These are phyloP conservation scores for Polytrichum commune DNA, from an alignment of 225 moss, liverwort and hornwort species.

Conservation along the genomic window DNA sequence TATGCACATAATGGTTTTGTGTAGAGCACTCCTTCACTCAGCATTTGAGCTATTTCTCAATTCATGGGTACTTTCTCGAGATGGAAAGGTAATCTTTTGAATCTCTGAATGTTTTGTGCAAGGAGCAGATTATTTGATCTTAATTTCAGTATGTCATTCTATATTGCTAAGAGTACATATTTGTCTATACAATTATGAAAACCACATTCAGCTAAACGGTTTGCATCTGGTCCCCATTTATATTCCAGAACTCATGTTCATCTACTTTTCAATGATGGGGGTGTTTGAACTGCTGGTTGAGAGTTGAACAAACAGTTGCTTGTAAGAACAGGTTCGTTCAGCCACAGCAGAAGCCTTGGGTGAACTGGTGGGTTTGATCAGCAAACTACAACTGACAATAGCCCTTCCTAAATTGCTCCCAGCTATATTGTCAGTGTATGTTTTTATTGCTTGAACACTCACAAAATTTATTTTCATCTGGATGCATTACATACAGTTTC, in stretches of 20 bases:
- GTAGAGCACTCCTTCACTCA: slow-evolving; percentile 62
- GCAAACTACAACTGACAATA: slow-evolving; percentile 43
- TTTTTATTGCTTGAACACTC: neutral
- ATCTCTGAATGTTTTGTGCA: too few relatives aligned
- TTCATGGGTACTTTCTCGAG: slow-evolving; percentile 62
- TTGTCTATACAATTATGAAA: too few relatives aligned
- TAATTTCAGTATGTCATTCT: too few relatives aligned
- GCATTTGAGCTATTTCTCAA: slow-evolving; percentile 59
- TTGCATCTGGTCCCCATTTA: too few relatives aligned
- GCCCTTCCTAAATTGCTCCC: slow-evolving; percentile 56
- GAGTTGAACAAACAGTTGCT: too few relatives aligned
- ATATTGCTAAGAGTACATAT: too few relatives aligned
- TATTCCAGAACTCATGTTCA: too few relatives aligned
- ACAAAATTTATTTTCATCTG: too few relatives aligned
- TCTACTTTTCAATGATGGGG: too few relatives aligned
- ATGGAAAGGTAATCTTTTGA: slow-evolving; percentile 34
- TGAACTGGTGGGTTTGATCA: slow-evolving; percentile 55
- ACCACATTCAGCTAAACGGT: too few relatives aligned
- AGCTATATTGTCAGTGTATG: slow-evolving; percentile 59
- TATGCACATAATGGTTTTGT: neutral
- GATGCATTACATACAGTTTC: too few relatives aligned
- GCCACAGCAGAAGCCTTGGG: slow-evolving; percentile 63
- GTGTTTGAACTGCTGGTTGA: too few relatives aligned
- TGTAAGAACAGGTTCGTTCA: slow-evolving; percentile 40
- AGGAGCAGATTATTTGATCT: neutral